Evolutionary conservation across 352 stramenopile genomes (phyloP).

Genomic region (Thalassiosira livingstoniorum): DNA sequence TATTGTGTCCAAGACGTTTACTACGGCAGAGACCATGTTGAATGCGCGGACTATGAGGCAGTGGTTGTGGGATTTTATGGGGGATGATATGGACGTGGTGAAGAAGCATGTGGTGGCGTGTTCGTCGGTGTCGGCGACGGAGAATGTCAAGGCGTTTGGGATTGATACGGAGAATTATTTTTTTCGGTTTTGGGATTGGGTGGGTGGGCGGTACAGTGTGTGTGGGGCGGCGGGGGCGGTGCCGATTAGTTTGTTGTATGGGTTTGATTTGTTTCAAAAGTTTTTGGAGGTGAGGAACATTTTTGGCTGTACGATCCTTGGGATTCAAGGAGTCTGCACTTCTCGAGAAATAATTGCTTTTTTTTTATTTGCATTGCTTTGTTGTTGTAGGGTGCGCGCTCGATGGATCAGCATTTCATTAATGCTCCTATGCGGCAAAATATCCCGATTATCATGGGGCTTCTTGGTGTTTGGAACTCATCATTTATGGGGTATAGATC

Average conservation of each 20-base stretch:
- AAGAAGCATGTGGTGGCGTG: conserved; percentile 94
- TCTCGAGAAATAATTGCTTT: neutral
- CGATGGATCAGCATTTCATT: conserved; percentile 95
- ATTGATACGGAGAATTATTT: conserved; percentile 95
- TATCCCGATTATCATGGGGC: conserved; percentile 96
- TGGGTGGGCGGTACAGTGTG: conserved; percentile 97
- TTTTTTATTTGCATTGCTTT: conserved; percentile 14
- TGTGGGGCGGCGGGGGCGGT: conserved; percentile 96
- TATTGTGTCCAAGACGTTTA: conserved; percentile 99
- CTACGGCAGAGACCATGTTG: conserved; percentile 98
- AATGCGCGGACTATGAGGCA: conserved; percentile 97
- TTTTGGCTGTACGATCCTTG: neutral
- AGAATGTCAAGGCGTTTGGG: conserved; percentile 91
- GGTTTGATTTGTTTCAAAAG: conserved; percentile 93
- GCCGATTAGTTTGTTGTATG: conserved; percentile 96
- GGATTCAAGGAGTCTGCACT: neutral
- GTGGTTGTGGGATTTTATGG: conserved; percentile 96
- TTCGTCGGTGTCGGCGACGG: conserved; percentile 76
- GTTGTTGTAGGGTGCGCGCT: conserved; percentile 87
- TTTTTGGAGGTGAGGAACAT: conserved; percentile 90
- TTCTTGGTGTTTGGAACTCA: conserved; percentile 98
- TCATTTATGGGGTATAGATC: conserved; percentile 95
- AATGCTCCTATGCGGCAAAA: conserved; percentile 92
- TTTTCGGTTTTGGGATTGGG: conserved; percentile 99
- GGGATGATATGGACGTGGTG: conserved; percentile 91